Evolutionary conservation across 2,329 filamentous ascomycete species (phyloP).

Genomic region (Aspergillus glaucus): DNA sequence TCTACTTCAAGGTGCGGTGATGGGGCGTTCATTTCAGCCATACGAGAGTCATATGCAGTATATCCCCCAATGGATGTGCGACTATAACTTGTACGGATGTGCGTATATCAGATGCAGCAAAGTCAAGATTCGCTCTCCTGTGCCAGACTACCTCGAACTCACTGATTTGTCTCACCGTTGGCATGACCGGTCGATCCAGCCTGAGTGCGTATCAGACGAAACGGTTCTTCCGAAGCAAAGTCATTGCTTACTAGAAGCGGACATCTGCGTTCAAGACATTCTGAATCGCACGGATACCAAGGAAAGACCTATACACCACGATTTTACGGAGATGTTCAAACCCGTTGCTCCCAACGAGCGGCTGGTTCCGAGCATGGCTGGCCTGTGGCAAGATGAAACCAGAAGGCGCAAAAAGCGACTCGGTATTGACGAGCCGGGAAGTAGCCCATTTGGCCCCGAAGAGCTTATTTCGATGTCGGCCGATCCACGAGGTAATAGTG

Average conservation of each 20-base stretch:
- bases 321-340: slow-evolving; percentile 68
- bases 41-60: slow-evolving; percentile 94
- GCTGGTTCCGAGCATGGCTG: slow-evolving; percentile 87
- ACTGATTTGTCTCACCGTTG: slow-evolving; percentile 61
- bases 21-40: slow-evolving; percentile 79
- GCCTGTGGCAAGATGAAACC: slow-evolving; percentile 86
- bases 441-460: slow-evolving; percentile 73
- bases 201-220: slow-evolving; percentile 55
- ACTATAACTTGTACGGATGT: slow-evolving; percentile 96
- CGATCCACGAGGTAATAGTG: slow-evolving; percentile 62
- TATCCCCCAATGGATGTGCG: slow-evolving; percentile 92
- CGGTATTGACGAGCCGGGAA: slow-evolving; percentile 56
- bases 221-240: slow-evolving; percentile 66
- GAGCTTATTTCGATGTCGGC: slow-evolving; percentile 85
- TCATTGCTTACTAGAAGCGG: slow-evolving; percentile 83
- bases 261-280: slow-evolving; percentile 84
- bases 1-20: slow-evolving; percentile 77
- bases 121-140: slow-evolving; percentile 65
- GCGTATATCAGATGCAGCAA: slow-evolving; percentile 70
- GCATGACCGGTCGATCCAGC: slow-evolving; percentile 68
- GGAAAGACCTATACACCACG: slow-evolving; percentile 74
- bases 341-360: slow-evolving; percentile 65
- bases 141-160: slow-evolving; percentile 64
- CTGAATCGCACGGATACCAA: slow-evolving; percentile 70
- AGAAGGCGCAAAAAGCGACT: slow-evolving; percentile 68